Conservation (phyloP, 352 stramenopile genomes). For the Globisporangium nunn region DNA sequence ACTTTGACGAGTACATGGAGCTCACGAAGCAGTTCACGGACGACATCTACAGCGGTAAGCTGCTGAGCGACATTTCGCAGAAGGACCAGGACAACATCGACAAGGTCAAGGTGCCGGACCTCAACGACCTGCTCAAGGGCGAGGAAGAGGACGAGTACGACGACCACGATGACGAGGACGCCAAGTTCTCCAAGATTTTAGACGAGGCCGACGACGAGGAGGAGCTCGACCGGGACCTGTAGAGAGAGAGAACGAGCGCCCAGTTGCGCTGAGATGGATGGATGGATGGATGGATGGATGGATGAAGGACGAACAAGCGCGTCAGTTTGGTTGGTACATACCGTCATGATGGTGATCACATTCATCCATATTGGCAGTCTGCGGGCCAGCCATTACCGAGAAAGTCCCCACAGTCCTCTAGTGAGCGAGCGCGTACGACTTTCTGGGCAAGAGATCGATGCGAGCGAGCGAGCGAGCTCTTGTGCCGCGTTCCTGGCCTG, state of each 20-base stretch:
- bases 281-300: conserved; percentile 3
- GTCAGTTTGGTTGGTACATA: no score
- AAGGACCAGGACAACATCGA: conserved; percentile 98
- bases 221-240: conserved; percentile 67
- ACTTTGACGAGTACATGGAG: conserved; percentile 99
- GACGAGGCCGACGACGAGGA: conserved; percentile 59
- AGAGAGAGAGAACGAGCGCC: conserved; percentile 12
- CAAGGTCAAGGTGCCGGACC: conserved; percentile 88
- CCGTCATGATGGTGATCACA: no score
- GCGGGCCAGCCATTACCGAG: no score
- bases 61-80: conserved; percentile 97
- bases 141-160: conserved; percentile 71
- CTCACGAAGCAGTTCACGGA: conserved; percentile 99
- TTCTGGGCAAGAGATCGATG: no score
- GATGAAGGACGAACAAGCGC: background rate
- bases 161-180: conserved; percentile 47
- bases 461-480: no score
- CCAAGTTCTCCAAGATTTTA: conserved; percentile 77
- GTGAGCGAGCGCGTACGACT: no score
- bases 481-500: no score
- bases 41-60: conserved; percentile 98
- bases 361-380: no score
- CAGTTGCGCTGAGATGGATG: background rate
- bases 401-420: no score
- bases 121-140: conserved; percentile 81